A percentile compares a stretch with the other conserved stretches of the same genome.
phyloP scores from a whole-genome alignment of 495 filamentous ascomycete genomes.

The Xylaria sp. region DNA sequence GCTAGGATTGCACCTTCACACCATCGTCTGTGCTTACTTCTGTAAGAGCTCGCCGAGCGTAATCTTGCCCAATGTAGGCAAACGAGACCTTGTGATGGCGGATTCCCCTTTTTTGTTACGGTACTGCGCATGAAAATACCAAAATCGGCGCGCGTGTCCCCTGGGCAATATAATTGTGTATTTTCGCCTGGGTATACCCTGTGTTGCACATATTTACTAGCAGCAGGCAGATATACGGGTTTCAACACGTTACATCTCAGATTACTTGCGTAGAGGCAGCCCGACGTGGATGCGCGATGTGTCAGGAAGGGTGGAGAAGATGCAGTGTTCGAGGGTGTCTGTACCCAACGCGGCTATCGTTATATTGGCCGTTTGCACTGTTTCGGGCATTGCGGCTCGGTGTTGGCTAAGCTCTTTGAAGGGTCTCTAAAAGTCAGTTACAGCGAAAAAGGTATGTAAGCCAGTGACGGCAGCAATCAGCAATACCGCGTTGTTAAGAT shows the following conservation, averaged over 20 bases:
- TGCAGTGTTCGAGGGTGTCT: constrained; percentile 51
- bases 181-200: not conserved
- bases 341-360: constrained; percentile 56
- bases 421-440: constrained; percentile 38
- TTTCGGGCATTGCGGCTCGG: constrained; percentile 3
- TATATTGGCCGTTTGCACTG: constrained; percentile 55
- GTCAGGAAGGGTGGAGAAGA: constrained; percentile 53
- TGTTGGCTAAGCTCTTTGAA: constrained; percentile 26
- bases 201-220: constrained; percentile 10
- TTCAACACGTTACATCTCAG: constrained; percentile 43
- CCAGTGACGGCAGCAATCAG: constrained; percentile 32
- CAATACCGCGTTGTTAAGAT: constrained; percentile 33
- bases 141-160: constrained; percentile 4
- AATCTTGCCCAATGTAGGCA: not conserved
- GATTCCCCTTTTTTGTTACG: not conserved
- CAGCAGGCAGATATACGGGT: constrained; percentile 34
- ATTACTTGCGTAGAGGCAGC: constrained; percentile 46
- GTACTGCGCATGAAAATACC: not conserved
- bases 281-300: constrained; percentile 33
- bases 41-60: constrained; percentile 6
- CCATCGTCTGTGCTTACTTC: constrained; percentile 1
- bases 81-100: not conserved
- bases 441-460: constrained; percentile 31
- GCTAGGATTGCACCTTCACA: constrained; percentile 33
- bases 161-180: constrained; percentile 6